phyloP scores from a whole-genome alignment of 129 eudicot genomes.

The Dittrichia graveolens region DNA sequence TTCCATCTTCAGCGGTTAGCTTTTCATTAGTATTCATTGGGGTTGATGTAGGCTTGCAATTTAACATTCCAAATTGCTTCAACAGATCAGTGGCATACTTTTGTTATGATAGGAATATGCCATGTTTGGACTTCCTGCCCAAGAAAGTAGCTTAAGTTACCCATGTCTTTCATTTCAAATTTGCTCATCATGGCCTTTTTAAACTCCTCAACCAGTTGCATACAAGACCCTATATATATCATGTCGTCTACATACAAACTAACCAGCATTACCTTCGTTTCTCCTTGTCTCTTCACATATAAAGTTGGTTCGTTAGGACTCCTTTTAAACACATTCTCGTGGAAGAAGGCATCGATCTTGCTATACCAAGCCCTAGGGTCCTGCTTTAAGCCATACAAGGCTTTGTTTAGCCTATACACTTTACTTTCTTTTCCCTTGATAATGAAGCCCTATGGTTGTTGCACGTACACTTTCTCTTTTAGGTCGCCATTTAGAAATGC shows the following conservation, averaged over 20 bases:
- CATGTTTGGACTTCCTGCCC: background rate
- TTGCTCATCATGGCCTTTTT: background rate
- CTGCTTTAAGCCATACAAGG: background rate
- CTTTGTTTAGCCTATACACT: background rate
- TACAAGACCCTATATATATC: no score
- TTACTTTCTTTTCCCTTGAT: background rate
- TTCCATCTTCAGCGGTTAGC: background rate
- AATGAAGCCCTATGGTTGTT: background rate
- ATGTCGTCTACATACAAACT: no score
- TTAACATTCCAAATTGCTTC: background rate
- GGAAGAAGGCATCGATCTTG: background rate
- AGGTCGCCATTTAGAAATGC: no score
- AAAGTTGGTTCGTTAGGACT: no score
- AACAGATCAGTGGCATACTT: background rate
- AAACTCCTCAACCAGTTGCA: background rate
- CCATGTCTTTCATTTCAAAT: background rate
- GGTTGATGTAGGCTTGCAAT: background rate
- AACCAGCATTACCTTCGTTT: no score
- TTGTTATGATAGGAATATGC: background rate
- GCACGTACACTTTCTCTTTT: background rate
- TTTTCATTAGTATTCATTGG: no score
- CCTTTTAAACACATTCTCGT: background rate
- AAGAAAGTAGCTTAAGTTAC: no score
- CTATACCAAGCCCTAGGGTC: background rate
- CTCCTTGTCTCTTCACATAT: no score